phyloP scores from a whole-genome alignment of 768 basidiomycete species.

The Russula abietina region DNA sequence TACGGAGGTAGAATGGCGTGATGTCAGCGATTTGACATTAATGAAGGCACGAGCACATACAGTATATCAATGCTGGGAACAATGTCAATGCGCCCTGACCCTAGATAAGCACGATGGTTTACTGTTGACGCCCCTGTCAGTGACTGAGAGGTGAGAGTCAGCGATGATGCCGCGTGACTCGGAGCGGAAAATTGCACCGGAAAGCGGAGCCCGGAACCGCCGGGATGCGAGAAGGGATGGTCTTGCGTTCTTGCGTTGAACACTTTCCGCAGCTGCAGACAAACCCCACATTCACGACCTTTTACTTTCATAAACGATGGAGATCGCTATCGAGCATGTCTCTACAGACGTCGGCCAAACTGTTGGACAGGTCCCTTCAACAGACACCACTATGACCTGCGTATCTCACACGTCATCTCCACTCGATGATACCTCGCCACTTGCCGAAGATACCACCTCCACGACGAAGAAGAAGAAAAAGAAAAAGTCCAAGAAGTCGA shows the following conservation, averaged over 20 bases:
- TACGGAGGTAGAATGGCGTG: neutral
- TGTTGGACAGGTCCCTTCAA: slow-evolving; percentile 1
- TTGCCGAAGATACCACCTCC: slow-evolving; percentile 26
- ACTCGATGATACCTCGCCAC: slow-evolving; percentile 25
- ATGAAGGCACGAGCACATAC: neutral
- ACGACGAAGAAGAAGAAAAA: slow-evolving; percentile 59
- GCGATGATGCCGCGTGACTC: neutral
- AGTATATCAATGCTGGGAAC: neutral
- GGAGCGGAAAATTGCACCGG: slow-evolving; percentile 9
- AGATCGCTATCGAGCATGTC: neutral
- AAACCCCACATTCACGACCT: neutral
- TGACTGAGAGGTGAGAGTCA: too few relatives aligned
- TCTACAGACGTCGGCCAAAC: neutral
- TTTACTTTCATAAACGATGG: neutral
- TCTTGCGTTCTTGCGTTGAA: neutral
- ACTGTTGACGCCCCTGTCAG: too few relatives aligned
- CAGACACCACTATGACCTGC: neutral
- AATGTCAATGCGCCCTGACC: neutral
- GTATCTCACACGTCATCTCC: slow-evolving; percentile 26
- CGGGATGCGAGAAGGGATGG: too few relatives aligned
- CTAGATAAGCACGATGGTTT: too few relatives aligned
- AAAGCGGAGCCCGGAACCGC: neutral
- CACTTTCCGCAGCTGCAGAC: too few relatives aligned
- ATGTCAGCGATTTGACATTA: neutral
- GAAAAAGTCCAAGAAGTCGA: slow-evolving; percentile 64